Conservation (phyloP, 2,329 filamentous ascomycete species). For the Neonectria ditissima region DNA sequence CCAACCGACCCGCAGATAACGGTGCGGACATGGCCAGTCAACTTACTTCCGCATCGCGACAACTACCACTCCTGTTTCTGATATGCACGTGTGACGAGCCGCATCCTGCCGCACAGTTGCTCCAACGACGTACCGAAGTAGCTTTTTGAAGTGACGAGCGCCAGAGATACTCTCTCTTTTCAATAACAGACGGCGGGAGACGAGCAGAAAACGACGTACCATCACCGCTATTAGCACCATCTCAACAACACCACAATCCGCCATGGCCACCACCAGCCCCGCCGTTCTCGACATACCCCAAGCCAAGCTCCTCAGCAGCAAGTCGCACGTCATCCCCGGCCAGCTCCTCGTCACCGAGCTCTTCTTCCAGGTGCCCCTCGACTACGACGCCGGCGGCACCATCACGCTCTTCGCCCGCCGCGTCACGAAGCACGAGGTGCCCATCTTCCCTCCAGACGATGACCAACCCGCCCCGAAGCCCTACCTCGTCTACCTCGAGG, state of each 20-base stretch:
- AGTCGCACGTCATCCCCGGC: slow-evolving; percentile 64
- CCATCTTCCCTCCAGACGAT: slow-evolving; percentile 62
- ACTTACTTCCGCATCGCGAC: not conserved
- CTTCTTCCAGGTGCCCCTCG: slow-evolving; percentile 87
- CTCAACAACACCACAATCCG: not conserved
- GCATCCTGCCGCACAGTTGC: not conserved
- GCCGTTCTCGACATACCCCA: slow-evolving; percentile 46
- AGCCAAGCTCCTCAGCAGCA: slow-evolving; percentile 56
- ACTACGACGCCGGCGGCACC: slow-evolving; percentile 74
- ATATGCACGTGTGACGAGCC: not conserved
- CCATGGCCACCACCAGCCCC: slow-evolving; percentile 24
- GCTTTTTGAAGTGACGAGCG: not conserved
- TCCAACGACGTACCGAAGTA: not conserved
- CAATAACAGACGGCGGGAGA: not conserved
- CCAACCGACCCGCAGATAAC: slow-evolving; percentile 22
- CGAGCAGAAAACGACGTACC: not conserved
- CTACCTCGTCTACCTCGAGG: slow-evolving; percentile 81
- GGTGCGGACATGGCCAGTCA: slow-evolving; percentile 5
- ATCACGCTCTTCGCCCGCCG: slow-evolving; percentile 84
- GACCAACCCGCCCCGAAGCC: slow-evolving; percentile 57
- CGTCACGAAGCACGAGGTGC: slow-evolving; percentile 73
- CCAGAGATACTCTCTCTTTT: not conserved
- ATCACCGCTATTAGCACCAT: slow-evolving; percentile 21
- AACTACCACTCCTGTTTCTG: not conserved
- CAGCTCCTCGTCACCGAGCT: slow-evolving; percentile 82